A percentile compares a stretch with the other conserved stretches of the same genome.
Conservation (phyloP, 1,284 basidiomycete genomes). For the Phellinidium pouzarii region DNA sequence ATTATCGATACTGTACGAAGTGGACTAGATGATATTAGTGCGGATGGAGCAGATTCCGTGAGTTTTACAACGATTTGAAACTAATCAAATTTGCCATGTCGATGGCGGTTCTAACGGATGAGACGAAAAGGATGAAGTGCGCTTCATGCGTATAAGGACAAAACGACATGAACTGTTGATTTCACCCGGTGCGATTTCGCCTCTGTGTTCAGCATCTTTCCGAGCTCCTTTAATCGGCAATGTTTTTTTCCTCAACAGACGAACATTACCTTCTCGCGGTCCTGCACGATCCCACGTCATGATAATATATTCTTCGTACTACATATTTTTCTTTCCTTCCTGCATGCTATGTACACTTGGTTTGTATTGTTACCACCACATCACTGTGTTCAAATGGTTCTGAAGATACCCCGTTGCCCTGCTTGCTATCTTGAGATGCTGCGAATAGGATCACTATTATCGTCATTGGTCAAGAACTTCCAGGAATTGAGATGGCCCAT, state of each 20-base stretch:
- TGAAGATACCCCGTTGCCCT: neutral
- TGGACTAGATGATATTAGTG: constrained; percentile 68
- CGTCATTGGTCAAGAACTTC: neutral
- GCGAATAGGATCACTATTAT: neutral
- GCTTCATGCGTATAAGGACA: constrained; percentile 87
- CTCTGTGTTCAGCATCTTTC: neutral
- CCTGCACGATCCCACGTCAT: constrained; percentile 65
- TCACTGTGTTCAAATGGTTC: neutral
- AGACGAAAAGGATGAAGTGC: constrained; percentile 66
- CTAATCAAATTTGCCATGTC: neutral
- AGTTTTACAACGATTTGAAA: constrained; percentile 20
- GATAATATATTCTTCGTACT: constrained; percentile 14
- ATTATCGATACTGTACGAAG: constrained; percentile 73
- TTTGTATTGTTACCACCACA: constrained; percentile 4
- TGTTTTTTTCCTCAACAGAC: constrained; percentile 41
- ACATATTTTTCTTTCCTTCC: neutral
- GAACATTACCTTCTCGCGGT: constrained; percentile 80
- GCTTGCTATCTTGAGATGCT: neutral
- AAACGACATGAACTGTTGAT: constrained; percentile 91
- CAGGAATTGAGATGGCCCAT: neutral
- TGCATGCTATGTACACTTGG: constrained; percentile 2
- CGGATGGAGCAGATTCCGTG: constrained; percentile 47
- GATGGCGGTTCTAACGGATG: neutral
- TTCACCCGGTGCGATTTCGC: constrained; percentile 66
- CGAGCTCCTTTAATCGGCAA: constrained; percentile 5